These are phyloP conservation scores for Apophysomyces variabilis DNA, from an alignment of 371 early-diverging fungal species.

Conservation along the genomic window DNA sequence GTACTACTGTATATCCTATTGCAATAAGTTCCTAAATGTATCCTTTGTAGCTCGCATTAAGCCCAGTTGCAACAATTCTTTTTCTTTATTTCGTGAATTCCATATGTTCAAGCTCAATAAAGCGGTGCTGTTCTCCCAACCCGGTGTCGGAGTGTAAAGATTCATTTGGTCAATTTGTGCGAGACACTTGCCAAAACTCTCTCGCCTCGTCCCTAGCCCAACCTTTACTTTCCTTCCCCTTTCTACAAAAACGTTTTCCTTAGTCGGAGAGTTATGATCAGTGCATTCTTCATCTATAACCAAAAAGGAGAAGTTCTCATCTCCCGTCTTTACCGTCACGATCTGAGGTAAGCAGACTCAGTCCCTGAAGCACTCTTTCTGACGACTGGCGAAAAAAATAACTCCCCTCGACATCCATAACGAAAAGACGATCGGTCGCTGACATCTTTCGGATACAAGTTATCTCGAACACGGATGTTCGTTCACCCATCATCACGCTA, in stretches of 20 bases:
- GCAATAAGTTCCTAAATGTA: too few relatives aligned
- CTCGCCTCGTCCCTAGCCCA: too few relatives aligned
- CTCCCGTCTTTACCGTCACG: constrained; percentile 92
- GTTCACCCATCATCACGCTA: constrained; percentile 90
- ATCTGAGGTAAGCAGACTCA: constrained; percentile 76
- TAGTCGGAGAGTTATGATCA: constrained; percentile 64
- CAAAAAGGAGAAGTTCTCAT: constrained; percentile 98
- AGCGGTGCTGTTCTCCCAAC: too few relatives aligned
- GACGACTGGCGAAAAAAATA: background rate
- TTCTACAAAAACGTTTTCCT: background rate
- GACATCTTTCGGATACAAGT: constrained; percentile 97
- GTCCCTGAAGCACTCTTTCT: background rate
- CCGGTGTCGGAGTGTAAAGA: too few relatives aligned
- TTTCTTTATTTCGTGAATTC: too few relatives aligned
- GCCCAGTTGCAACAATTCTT: too few relatives aligned
- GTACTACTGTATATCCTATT: too few relatives aligned
- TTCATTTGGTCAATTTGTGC: too few relatives aligned
- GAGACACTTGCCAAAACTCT: too few relatives aligned
- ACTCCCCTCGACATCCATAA: background rate
- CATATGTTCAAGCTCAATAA: too few relatives aligned
- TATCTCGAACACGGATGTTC: constrained; percentile 88
- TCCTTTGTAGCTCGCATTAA: too few relatives aligned
- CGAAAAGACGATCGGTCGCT: constrained; percentile 84
- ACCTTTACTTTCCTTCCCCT: background rate
- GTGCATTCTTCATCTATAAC: constrained; percentile 93